Evolutionary conservation across 2,329 filamentous ascomycete genomes (phyloP), one percentile per base, ranked within the genome.

Genomic region (Coniochaeta sp.): DNA sequence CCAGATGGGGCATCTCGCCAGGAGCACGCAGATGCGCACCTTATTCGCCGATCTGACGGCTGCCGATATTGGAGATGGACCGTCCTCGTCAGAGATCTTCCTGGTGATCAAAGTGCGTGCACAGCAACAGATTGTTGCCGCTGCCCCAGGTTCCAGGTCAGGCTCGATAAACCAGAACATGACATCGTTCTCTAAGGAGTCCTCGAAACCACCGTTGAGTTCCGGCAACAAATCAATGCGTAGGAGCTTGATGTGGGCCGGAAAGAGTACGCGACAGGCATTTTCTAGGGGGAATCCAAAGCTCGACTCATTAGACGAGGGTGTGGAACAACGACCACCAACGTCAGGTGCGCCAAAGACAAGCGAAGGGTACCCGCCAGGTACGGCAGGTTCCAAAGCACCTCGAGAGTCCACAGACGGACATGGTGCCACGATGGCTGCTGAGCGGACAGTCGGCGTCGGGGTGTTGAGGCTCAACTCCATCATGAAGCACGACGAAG

Each of bases 21-120:
- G 86, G 58, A 84, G 85, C 63, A 82, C 84, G 24, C 88, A 88
- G 69, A 84, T 93, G 70, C 91, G 89, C 69, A 96, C 92, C 0
- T 80, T 99, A 2, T 97, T 98, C 66, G 88, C 91, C 2, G 92
- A 98, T 68, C 78, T 99, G 19, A 91, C 87, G 42, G 84, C 90
- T 0, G 83, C 87, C 56, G 93, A 97, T 67, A 81, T 87, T 61
- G 85, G 85, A 26, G 85, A 87, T 56, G 72, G 77, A 1, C 77
- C 81, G 1, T 80, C 88, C 2, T 81, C 84, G 9, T 84, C 85
- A 3, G 89, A 91, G 58, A 75, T 98, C 22, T 97, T 90, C 70
- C 80, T 99, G 1, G 87, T 97, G 3, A 89, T 95, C 64, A 91
- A 90, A 67, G 84, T 97, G 8, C 81, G 91, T 56, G 82, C 86